Percentiles rank a stretch among this genome's conserved stretches.
Evolutionary conservation across 140 eudicot genomes (phyloP).

Genomic region (Flaveria floridana): DNA sequence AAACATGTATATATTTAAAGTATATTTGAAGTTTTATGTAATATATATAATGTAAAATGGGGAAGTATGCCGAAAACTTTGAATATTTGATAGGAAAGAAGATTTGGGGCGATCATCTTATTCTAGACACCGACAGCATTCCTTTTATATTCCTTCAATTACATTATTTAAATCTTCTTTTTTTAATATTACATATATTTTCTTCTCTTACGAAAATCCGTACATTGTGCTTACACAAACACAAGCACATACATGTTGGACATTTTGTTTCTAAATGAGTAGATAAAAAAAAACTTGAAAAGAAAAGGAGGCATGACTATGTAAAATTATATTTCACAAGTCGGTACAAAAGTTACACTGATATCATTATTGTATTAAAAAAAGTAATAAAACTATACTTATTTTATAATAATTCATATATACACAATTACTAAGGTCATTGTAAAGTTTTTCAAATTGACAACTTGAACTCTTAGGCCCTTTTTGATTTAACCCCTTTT

Average conservation of each 20-base stretch:
- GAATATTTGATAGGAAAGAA: conserved; percentile 22
- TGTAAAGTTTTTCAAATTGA: too few relatives aligned
- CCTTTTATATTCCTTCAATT: neutral
- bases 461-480: too few relatives aligned
- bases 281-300: neutral
- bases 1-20: neutral
- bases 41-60: neutral
- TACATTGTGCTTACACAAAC: neutral
- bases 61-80: conserved; percentile 16
- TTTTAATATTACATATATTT: neutral
- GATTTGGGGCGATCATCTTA: neutral
- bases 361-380: too few relatives aligned
- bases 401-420: too few relatives aligned
- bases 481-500: too few relatives aligned
- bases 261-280: too few relatives aligned
- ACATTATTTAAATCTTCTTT: neutral
- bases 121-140: neutral
- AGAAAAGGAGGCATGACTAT: neutral
- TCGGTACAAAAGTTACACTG: too few relatives aligned
- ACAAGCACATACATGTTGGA: too few relatives aligned
- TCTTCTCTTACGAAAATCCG: neutral
- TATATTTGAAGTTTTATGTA: neutral
- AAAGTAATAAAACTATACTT: too few relatives aligned
- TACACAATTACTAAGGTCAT: too few relatives aligned
- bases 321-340: too few relatives aligned